Percentiles rank a stretch among this genome's conserved stretches.
These are phyloP conservation scores for Diaporthe sp. DNA, from an alignment of 2,329 filamentous ascomycete genomes.

Conservation along the genomic window DNA sequence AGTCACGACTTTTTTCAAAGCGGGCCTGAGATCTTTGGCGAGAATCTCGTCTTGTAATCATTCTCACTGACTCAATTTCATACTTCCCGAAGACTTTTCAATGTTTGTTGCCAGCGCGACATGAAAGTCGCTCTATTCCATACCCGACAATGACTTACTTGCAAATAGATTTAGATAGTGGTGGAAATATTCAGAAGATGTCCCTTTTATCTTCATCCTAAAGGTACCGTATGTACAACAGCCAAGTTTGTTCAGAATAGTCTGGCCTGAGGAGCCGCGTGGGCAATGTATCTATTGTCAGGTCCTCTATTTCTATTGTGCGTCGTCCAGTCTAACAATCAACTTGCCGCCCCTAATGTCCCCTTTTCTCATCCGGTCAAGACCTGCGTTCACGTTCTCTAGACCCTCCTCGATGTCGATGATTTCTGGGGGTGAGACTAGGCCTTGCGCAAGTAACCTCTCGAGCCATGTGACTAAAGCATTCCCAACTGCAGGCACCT, in stretches of 20 bases:
- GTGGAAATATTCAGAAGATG: not conserved
- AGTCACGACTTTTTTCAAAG: not conserved
- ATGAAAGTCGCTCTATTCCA: not conserved
- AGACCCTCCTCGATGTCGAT: conserved; percentile 74
- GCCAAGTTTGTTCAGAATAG: conserved; percentile 51
- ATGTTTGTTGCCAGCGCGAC: not conserved
- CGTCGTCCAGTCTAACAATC: conserved; percentile 62
- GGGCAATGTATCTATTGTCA: not conserved
- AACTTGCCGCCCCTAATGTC: conserved; percentile 77
- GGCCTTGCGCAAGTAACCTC: conserved; percentile 66
- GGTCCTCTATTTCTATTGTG: conserved; percentile 5
- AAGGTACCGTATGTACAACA: conserved; percentile 46
- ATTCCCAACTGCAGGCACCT: conserved; percentile 73
- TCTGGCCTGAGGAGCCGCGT: conserved; percentile 1
- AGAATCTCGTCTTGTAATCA: not conserved
- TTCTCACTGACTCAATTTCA: not conserved
- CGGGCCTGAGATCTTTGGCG: not conserved
- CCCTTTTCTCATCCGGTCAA: conserved; percentile 76
- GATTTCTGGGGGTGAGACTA: conserved; percentile 74
- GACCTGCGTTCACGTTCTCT: conserved; percentile 74
- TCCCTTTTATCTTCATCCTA: not conserved
- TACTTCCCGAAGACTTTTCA: no score
- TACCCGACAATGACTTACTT: not conserved
- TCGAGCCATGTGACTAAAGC: conserved; percentile 77
- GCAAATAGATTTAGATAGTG: not conserved